Evolutionary conservation across 805 yeast species (phyloP), one percentile per base, ranked within the genome.

Genomic region (Saccharomycopsis sp.): DNA sequence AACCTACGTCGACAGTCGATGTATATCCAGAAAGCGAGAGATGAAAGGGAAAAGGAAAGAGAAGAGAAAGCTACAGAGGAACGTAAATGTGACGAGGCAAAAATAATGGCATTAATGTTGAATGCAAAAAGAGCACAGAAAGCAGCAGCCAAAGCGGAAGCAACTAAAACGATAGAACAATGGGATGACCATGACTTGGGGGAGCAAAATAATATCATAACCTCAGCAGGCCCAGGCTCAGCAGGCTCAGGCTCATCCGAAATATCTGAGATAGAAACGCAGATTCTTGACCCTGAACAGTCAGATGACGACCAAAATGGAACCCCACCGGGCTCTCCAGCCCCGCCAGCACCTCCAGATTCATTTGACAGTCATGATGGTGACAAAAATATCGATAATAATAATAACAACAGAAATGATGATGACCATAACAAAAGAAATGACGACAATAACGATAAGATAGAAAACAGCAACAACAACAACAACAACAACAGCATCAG

Each of bases 1-100:
- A 71, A 74, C 58, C 68, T 73, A 3, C 68, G 79, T 64, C 70
- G 79, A 62, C 75, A 75, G 57, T 74, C 78, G 1, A 69, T 75
- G 52, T 72, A 72, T 61, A 64, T 72, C 23, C n/a, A n/a, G n/a
- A n/a, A n/a, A n/a, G n/a, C n/a, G n/a, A n/a, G n/a, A n/a, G n/a
- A 29, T 12, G 38, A 12, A 12, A 29, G 38, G 8, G 38, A 50
- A 3, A 5, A 22, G 38, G 38, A 12, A 12, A 5, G 12, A 50
- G 38, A 22, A 12, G 53, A 12, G 34, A 7, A 15, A 3, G 53
- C 24, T 17, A n/a, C 38, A 12, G 34, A 14, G 1, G 34, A 2
- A 5, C 23, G 23, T 5, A 14, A 23, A 24, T 3, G 3, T 17
- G 19, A 51, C 3, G 53, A 14, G n/a, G 41, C n/a, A n/a, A 51